Conservation (phyloP, 495 filamentous ascomycete species). For the Aspergillus diversus region DNA sequence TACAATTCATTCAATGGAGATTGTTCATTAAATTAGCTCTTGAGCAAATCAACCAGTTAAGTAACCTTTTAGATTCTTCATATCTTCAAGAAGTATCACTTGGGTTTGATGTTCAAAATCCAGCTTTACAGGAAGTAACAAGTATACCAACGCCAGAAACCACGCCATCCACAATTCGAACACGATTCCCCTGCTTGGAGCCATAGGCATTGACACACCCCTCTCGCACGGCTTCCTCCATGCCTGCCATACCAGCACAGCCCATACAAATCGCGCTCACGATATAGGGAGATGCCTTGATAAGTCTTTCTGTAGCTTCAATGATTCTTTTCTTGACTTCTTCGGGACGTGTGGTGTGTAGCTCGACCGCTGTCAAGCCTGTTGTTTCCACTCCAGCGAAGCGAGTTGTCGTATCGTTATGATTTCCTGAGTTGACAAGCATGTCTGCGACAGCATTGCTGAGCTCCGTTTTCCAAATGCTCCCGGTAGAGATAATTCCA, state of each 20-base stretch:
- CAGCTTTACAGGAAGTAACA: slow-evolving; percentile 49
- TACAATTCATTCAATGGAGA: background rate
- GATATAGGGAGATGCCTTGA: slow-evolving; percentile 49
- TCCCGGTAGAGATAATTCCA: slow-evolving; percentile 89
- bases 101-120: slow-evolving; percentile 32
- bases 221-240: slow-evolving; percentile 77
- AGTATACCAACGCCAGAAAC: slow-evolving; percentile 74
- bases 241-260: slow-evolving; percentile 91
- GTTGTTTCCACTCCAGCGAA: slow-evolving; percentile 86
- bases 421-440: slow-evolving; percentile 51
- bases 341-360: slow-evolving; percentile 70
- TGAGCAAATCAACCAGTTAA: too few species aligned
- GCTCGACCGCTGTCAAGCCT: slow-evolving; percentile 76
- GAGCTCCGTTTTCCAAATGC: slow-evolving; percentile 77
- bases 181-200: slow-evolving; percentile 55
- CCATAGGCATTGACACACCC: slow-evolving; percentile 69
- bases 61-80: background rate
- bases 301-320: slow-evolving; percentile 67
- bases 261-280: slow-evolving; percentile 64
- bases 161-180: slow-evolving; percentile 85
- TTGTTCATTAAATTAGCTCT: too few species aligned
- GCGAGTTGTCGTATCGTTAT: slow-evolving; percentile 32
- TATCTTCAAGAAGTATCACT: background rate
- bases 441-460: slow-evolving; percentile 58
- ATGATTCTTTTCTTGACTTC: slow-evolving; percentile 68